Evolutionary conservation across 148 eudicot genomes (phyloP), one percentile per base, ranked within the genome.

Genomic region (Diospyros lotus): DNA sequence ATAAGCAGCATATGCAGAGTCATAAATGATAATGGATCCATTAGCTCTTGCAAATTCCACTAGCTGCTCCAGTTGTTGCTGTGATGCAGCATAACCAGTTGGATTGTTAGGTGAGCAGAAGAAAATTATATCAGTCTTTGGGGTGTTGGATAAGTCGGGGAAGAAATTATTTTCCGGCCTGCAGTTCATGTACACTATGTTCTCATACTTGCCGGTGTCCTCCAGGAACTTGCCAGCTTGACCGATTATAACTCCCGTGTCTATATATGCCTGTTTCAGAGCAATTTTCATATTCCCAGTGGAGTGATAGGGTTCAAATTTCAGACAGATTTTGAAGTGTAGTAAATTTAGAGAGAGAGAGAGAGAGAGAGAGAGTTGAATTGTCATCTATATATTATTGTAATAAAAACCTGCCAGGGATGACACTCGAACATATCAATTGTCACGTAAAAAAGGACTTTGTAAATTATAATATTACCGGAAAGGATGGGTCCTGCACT

Each of bases 71-170:
- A 88, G 71, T 41, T 88, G 85, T 7, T 4, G 50, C 39, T 80
- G 17, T 8, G 91, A 75, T 11, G 91, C 91, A 40, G 91, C 85
- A 38, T 78, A 68, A 11, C 89, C 91, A 0, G 91, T 88, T 5
- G 91, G 91, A 43, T 88, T 88, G 62, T 88, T 88, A 2, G 89
- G 89, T 4, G 89, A 86, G 64, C 89, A 86, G 58, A 86, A 86
- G 83, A 86, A 86, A 5, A 86, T 86, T 13, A 86, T 72, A 42
- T 86, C 87, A 1, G 89, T 82, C 75, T 82, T 77, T 6, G 83
- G 76, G 13, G 64, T 76, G 2, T 65, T 70, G 0, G 71, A 41
- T 12, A 86, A 70, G 51, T 86, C 75, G 1, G 89, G 87, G 45
- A 84, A 84, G 62, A 84, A 86, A 15, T 71, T 73, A 55, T 82